Conservation (phyloP, 345 rosid species). For the Microthlaspi erraticum region DNA sequence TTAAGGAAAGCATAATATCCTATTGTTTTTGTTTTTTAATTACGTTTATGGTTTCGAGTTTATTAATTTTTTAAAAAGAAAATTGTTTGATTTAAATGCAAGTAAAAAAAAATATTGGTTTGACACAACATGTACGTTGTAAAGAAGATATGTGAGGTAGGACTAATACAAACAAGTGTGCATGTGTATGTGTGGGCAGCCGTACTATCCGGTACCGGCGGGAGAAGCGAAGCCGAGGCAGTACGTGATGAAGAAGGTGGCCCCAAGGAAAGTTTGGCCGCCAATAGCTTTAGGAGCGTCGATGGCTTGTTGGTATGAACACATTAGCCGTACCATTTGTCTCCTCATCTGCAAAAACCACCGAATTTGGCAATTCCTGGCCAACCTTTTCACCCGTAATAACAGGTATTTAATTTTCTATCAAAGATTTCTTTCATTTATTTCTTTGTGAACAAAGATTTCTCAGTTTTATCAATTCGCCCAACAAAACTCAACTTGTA, state of each 20-base stretch:
- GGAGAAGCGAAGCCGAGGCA: conserved; percentile 69
- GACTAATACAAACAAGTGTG: conserved; percentile 23
- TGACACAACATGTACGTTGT: neutral
- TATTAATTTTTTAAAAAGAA: too few species aligned
- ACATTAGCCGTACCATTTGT: conserved; percentile 80
- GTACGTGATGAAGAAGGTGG: conserved; percentile 79
- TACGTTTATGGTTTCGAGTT: too few species aligned
- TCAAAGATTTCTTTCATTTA: neutral
- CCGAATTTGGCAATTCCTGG: conserved; percentile 84
- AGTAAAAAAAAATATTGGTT: neutral
- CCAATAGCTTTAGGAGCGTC: conserved; percentile 84
- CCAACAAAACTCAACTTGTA: too few species aligned
- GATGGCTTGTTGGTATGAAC: conserved; percentile 95
- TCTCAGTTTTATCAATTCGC: too few species aligned
- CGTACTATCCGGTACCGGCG: conserved; percentile 75
- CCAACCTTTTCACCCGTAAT: conserved; percentile 76
- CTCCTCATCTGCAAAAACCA: conserved; percentile 88
- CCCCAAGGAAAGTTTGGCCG: conserved; percentile 93
- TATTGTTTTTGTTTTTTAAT: too few species aligned
- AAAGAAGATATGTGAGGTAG: neutral
- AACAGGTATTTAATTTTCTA: conserved; percentile 51
- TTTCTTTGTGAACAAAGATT: too few species aligned
- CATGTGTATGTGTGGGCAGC: conserved; percentile 53
- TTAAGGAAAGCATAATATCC: too few species aligned
- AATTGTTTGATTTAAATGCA: neutral